Evolutionary conservation across 2,329 filamentous ascomycete species (phyloP), one percentile per base, ranked within the genome.

Genomic region (Leptographium lundbergii): DNA sequence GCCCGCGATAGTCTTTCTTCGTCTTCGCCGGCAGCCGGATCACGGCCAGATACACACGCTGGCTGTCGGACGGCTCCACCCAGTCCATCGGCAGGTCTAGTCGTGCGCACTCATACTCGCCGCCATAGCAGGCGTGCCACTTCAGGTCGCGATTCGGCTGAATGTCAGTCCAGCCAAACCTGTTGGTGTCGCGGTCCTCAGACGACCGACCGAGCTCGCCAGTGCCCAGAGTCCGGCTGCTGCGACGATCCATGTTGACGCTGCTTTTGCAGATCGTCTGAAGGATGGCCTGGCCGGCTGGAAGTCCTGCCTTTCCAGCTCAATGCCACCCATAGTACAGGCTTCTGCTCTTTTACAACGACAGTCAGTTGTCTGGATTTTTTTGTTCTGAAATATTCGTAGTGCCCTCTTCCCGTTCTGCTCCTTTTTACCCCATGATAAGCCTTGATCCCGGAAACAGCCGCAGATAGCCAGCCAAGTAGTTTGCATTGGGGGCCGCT

Each of bases 61-160:
- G 61, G 9, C 67, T 59, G 7, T 71, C 65, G 1, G 68, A 66
- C 0, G 72, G 72, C n/a, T 70, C 63, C 3, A 69, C 68, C 72
- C 72, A 74, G 67, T 74, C 71, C 65, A 73, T 68, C 0, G 72
- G 72, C 19, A 74, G 62, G 29, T 72, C 68, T 9, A 73, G 64
- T 5, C 71, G 64, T 3, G 71, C 71, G 59, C 71, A 73, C 60
- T 73, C 70, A 57, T 69, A 69, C 17, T 60, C 59, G 25, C 65
- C 66, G 25, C 67, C 60, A 47, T 69, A 72, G 61, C 72, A 74
- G 10, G 61, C 56, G 2, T 71, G 66, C 72, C 72, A 74, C 14
- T 25, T 29, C 56, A 60, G 56, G 6, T 55, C 59, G 3, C 45
- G 39, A 52, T 52, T 55, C 17, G 59, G 59, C 42, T 14, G 1